phyloP scores from a whole-genome alignment of 75 land plant genomes.

The Pinus tabuliformis region DNA sequence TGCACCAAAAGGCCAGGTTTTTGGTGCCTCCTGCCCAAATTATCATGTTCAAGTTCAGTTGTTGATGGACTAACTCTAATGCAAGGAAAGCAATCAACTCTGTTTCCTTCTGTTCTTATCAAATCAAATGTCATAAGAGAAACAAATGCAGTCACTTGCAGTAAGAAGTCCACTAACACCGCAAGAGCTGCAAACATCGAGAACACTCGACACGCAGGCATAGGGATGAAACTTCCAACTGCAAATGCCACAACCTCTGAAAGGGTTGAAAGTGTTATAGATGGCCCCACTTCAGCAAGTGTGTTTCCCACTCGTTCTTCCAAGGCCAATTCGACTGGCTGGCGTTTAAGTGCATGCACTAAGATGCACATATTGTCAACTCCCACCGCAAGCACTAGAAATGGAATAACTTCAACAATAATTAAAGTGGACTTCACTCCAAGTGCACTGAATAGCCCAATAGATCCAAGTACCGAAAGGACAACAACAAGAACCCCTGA shows the following conservation, averaged over 20 bases:
- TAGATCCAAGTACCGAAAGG: conserved; percentile 91
- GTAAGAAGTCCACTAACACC: conserved; percentile 81
- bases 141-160: conserved; percentile 97
- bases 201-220: conserved; percentile 96
- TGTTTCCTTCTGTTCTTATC: conserved; percentile 54
- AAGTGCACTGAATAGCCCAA: conserved; percentile 92
- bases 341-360: conserved; percentile 94
- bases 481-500: conserved; percentile 90
- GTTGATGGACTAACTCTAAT: conserved; percentile 32
- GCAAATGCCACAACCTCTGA: conserved; percentile 94
- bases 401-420: conserved; percentile 97
- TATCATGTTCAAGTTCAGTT: conserved; percentile 35
- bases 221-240: conserved; percentile 89
- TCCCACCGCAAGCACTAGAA: conserved; percentile 97
- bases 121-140: conserved; percentile 86
- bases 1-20: conserved; percentile 55
- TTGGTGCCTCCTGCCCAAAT: conserved; percentile 13
- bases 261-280: conserved; percentile 91
- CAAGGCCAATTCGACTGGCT: conserved; percentile 52
- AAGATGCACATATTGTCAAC: conserved; percentile 99
- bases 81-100: conserved; percentile 95
- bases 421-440: conserved; percentile 97
- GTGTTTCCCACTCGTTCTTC: conserved; percentile 89
- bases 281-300: conserved; percentile 94
- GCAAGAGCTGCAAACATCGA: conserved; percentile 99